These are phyloP conservation scores for Backusella luteola DNA, from an alignment of 192 early-diverging fungal species.

Conservation along the genomic window DNA sequence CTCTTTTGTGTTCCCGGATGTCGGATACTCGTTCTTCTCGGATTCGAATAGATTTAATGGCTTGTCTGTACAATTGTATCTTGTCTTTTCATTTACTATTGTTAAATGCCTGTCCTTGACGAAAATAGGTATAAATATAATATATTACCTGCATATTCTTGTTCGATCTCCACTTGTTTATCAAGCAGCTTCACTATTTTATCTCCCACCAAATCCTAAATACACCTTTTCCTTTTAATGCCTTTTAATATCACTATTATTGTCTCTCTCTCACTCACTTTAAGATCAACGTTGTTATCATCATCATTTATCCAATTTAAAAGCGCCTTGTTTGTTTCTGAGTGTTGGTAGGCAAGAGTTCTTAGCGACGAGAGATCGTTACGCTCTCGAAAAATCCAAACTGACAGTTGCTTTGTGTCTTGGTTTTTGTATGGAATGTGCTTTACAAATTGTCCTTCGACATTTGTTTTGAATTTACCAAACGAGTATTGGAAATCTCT, in stretches of 20 bases:
- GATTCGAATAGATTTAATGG: conserved; percentile 33
- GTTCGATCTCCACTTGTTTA: conserved; percentile 34
- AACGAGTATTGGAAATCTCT: conserved; percentile 31
- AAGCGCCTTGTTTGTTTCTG: conserved; percentile 27
- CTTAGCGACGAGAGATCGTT: conserved; percentile 21
- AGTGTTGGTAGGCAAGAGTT: conserved; percentile 29
- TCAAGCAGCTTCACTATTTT: conserved; percentile 29
- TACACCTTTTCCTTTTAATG: neutral
- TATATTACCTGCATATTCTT: conserved; percentile 33
- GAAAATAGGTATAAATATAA: neutral
- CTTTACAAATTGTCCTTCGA: conserved; percentile 21
- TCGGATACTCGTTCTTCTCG: conserved; percentile 31
- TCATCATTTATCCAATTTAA: conserved; percentile 30
- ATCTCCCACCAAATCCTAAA: conserved; percentile 29
- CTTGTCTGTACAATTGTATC: conserved; percentile 36
- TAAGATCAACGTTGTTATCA: neutral
- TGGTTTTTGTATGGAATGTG: conserved; percentile 26
- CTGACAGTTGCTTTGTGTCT: conserved; percentile 28
- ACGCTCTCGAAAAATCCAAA: conserved; percentile 33
- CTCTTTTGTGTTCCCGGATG: conserved; percentile 27
- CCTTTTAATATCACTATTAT: neutral
- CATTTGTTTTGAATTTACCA: conserved; percentile 28
- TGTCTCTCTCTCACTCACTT: conserved; percentile 6
- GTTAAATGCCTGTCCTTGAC: neutral
- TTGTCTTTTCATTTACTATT: neutral